A percentile compares a stretch with the other conserved stretches of the same genome.
These are phyloP conservation scores for Candida andamanensis DNA, from an alignment of 805 yeast species.

Conservation along the genomic window DNA sequence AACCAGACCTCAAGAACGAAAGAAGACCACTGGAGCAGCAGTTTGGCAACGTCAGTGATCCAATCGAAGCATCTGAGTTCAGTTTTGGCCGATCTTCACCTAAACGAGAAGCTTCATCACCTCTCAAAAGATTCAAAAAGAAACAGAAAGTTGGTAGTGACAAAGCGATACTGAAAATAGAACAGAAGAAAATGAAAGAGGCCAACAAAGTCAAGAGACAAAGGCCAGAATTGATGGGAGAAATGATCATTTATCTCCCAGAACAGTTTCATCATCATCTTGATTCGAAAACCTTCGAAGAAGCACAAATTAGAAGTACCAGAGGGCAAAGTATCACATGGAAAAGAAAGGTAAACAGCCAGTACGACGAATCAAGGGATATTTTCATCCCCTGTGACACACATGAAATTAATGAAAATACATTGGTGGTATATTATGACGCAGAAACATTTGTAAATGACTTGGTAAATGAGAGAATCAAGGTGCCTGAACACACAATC, in stretches of 20 bases:
- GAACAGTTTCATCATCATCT: slow-evolving; percentile 17
- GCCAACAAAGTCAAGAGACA: slow-evolving; percentile 35
- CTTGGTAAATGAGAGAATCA: not conserved
- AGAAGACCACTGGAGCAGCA: too few species aligned
- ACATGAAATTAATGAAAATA: slow-evolving; percentile 38
- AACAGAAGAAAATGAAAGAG: slow-evolving; percentile 26
- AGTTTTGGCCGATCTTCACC: too few species aligned
- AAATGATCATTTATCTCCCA: slow-evolving; percentile 46
- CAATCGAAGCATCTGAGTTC: too few species aligned
- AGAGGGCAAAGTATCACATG: slow-evolving; percentile 36
- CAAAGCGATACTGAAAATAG: slow-evolving; percentile 3
- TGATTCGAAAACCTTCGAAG: slow-evolving; percentile 4
- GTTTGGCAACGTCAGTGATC: too few species aligned
- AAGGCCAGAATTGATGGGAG: slow-evolving; percentile 46
- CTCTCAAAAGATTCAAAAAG: not conserved
- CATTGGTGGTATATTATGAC: slow-evolving; percentile 40
- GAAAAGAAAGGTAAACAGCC: slow-evolving; percentile 45
- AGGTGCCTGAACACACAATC: not conserved
- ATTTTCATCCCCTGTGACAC: slow-evolving; percentile 50
- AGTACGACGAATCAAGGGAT: slow-evolving; percentile 45
- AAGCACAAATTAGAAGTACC: slow-evolving; percentile 1
- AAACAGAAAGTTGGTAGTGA: not conserved
- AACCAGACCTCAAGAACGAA: too few species aligned
- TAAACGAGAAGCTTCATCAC: not conserved
- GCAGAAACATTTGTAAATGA: slow-evolving; percentile 39